Percentiles rank a stretch among this genome's conserved stretches.
Conservation (phyloP, 768 basidiomycete species). For the Tricholoma furcatifolium region DNA sequence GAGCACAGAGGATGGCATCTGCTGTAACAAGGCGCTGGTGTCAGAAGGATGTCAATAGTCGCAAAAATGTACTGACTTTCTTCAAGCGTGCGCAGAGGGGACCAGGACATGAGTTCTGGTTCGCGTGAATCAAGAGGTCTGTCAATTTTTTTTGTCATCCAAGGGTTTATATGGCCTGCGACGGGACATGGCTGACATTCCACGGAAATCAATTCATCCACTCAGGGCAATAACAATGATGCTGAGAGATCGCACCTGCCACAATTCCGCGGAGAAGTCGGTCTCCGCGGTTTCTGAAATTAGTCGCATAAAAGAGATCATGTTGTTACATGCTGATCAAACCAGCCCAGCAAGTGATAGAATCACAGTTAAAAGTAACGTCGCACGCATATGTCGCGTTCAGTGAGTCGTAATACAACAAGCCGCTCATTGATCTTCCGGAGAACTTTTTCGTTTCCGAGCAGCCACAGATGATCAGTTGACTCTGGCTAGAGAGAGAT, state of each 20-base stretch:
- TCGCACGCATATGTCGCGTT: too few species aligned
- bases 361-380: too few species aligned
- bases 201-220: slow-evolving; percentile 31
- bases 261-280: slow-evolving; percentile 22
- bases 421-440: too few species aligned
- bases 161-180: slow-evolving; percentile 31
- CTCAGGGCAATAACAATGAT: slow-evolving; percentile 36
- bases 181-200: slow-evolving; percentile 33
- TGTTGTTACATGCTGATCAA: too few species aligned
- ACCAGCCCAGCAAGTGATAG: too few species aligned
- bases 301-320: slow-evolving; percentile 6
- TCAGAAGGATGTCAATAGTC: neutral
- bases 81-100: slow-evolving; percentile 35
- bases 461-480: too few species aligned
- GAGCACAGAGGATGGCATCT: slow-evolving; percentile 44
- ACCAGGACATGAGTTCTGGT: slow-evolving; percentile 30
- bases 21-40: slow-evolving; percentile 25
- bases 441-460: too few species aligned
- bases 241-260: slow-evolving; percentile 18
- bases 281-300: slow-evolving; percentile 22
- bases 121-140: slow-evolving; percentile 17
- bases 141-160: slow-evolving; percentile 16
- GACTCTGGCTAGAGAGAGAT: too few species aligned
- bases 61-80: slow-evolving; percentile 33
- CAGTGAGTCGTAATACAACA: too few species aligned